These are phyloP conservation scores for Aureobasidium pullulans DNA, from an alignment of 2,329 filamentous ascomycete genomes.

Conservation along the genomic window DNA sequence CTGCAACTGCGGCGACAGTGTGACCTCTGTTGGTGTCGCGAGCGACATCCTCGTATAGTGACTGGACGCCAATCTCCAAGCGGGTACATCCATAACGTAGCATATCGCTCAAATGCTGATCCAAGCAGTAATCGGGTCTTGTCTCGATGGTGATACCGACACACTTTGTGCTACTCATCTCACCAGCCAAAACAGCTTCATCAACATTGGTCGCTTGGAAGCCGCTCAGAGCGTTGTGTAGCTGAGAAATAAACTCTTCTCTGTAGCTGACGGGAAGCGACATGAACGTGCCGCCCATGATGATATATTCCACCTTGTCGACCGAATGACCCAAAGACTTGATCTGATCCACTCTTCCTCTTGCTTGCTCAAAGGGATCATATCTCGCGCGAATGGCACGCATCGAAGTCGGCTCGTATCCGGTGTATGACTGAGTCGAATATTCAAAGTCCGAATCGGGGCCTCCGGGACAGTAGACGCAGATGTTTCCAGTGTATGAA, in stretches of 20 bases:
- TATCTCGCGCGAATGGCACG: slow-evolving; percentile 93
- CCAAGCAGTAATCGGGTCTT: slow-evolving; percentile 89
- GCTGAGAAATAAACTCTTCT: slow-evolving; percentile 86
- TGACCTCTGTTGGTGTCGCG: slow-evolving; percentile 95
- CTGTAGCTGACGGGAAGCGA: slow-evolving; percentile 82
- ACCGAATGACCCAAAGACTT: slow-evolving; percentile 93
- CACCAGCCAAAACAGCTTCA: slow-evolving; percentile 86
- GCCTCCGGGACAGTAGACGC: slow-evolving; percentile 95
- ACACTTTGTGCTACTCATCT: slow-evolving; percentile 96
- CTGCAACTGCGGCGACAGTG: slow-evolving; percentile 88
- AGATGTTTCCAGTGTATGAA: slow-evolving; percentile 97
- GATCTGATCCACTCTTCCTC: slow-evolving; percentile 92
- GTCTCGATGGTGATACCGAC: slow-evolving; percentile 99
- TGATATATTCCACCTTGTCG: slow-evolving; percentile 99
- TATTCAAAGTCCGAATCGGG: slow-evolving; percentile 99
- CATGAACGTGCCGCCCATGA: slow-evolving; percentile 99
- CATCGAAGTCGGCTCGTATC: slow-evolving; percentile 98
- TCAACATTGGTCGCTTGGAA: slow-evolving; percentile 93
- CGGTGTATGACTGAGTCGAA: slow-evolving; percentile 96
- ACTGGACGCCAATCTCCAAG: slow-evolving; percentile 91
- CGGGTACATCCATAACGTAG: slow-evolving; percentile 95
- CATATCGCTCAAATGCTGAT: slow-evolving; percentile 94
- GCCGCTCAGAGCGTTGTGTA: slow-evolving; percentile 93
- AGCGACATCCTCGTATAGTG: slow-evolving; percentile 96
- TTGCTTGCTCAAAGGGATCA: slow-evolving; percentile 94